These are phyloP conservation scores for Penicillium psychrosexuale DNA, from an alignment of 2,329 filamentous ascomycete species.

Conservation along the genomic window DNA sequence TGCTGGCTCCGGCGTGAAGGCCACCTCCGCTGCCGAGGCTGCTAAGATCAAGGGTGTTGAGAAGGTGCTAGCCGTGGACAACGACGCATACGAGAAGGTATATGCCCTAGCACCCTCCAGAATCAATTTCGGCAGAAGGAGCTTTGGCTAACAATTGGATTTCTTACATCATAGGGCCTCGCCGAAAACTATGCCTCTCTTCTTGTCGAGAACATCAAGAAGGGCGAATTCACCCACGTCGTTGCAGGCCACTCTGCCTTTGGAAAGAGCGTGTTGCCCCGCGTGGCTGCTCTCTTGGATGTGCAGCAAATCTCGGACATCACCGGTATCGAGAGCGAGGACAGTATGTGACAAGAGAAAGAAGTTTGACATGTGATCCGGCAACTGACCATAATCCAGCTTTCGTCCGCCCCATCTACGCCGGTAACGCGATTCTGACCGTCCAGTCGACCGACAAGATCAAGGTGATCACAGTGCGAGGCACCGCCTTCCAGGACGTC, in stretches of 20 bases:
- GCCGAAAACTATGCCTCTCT: slow-evolving; percentile 93
- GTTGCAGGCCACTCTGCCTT: slow-evolving; percentile 90
- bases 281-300: slow-evolving; percentile 87
- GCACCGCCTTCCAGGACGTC: slow-evolving; percentile 81
- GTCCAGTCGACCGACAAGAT: slow-evolving; percentile 82
- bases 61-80: slow-evolving; percentile 87
- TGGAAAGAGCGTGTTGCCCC: slow-evolving; percentile 89
- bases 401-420: slow-evolving; percentile 95
- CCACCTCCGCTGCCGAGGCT: slow-evolving; percentile 70
- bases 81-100: slow-evolving; percentile 87
- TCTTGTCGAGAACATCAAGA: slow-evolving; percentile 93
- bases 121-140: not conserved
- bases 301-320: slow-evolving; percentile 93
- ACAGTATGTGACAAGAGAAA: slow-evolving; percentile 54
- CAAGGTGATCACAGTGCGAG: slow-evolving; percentile 89
- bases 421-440: slow-evolving; percentile 93
- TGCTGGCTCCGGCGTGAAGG: slow-evolving; percentile 73
- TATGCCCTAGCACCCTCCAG: not conserved
- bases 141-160: not conserved
- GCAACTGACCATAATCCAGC: slow-evolving; percentile 45
- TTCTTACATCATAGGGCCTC: slow-evolving; percentile 59
- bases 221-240: slow-evolving; percentile 88
- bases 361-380: slow-evolving; percentile 19
- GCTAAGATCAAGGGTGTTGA: slow-evolving; percentile 87
- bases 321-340: slow-evolving; percentile 78